phyloP scores from a whole-genome alignment of 495 filamentous ascomycete genomes.

The Daldinia vernicosa region DNA sequence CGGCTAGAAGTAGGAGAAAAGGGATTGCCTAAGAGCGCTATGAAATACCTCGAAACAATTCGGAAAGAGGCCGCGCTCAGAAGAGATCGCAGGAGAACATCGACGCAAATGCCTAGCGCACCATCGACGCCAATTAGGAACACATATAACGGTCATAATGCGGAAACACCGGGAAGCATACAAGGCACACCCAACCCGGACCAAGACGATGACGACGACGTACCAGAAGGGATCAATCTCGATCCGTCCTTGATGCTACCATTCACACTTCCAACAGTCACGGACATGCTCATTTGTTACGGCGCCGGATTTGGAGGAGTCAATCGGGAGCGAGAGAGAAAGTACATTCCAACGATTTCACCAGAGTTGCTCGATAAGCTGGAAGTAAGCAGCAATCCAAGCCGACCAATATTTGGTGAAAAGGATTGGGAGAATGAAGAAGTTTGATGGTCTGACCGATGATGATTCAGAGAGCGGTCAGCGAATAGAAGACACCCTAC shows the following conservation, averaged over 20 bases:
- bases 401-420: slow-evolving; percentile 54
- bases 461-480: slow-evolving; percentile 24
- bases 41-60: slow-evolving; percentile 84
- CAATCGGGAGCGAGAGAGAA: slow-evolving; percentile 89
- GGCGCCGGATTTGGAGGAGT: slow-evolving; percentile 93
- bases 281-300: slow-evolving; percentile 95
- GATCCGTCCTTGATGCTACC: slow-evolving; percentile 94
- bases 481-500: slow-evolving; percentile 18
- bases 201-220: slow-evolving; percentile 65
- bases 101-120: slow-evolving; percentile 48
- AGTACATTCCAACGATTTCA: slow-evolving; percentile 96
- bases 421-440: slow-evolving; percentile 63
- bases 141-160: slow-evolving; percentile 48
- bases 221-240: slow-evolving; percentile 76
- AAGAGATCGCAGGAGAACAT: slow-evolving; percentile 57
- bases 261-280: slow-evolving; percentile 92
- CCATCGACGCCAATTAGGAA: slow-evolving; percentile 54
- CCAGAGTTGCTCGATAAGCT: slow-evolving; percentile 92
- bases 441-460: slow-evolving; percentile 44
- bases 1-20: slow-evolving; percentile 95
- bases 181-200: slow-evolving; percentile 46
- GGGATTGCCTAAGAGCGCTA: slow-evolving; percentile 81
- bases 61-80: slow-evolving; percentile 73
- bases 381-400: slow-evolving; percentile 64
- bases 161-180: slow-evolving; percentile 37